Base-by-base conservation (phyloP, 768 basidiomycete species). In the Leccinum boreale region DNA sequence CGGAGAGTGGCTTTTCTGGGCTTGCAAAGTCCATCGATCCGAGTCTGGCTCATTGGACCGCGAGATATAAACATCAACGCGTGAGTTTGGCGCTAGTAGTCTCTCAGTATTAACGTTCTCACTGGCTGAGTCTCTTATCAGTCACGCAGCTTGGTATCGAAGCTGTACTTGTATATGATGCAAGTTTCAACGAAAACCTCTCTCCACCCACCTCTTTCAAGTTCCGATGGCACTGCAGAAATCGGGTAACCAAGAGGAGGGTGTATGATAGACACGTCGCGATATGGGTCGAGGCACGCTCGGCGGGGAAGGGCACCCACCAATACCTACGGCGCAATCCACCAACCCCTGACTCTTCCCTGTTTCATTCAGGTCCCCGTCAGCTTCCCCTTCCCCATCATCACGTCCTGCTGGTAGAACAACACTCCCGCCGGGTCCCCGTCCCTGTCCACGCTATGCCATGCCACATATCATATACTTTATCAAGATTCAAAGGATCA, bases 401-500 rank as follows among this genome's bases (percentile, higher is more conserved):
- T 44, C 42, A 44, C 19, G 19, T 19, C 39, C 42, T 6, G n/a
- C 39, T 42, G 39, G n/a, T 42, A 11, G 17, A 39, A 39, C 17
- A 39, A n/a, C 36, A 39, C 35, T 17, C 15, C 35, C 15, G 7
- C 7, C 17, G 15, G 3, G 10, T 26, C 17, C 36, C 23, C 26
- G 23, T 52, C n/a, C 15, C 12, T 42, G 14, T 36, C 23, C 17
- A 39, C 46, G 3, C 17, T 33, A 19, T 65, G 62, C 52, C 54
- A 19, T 65, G 62, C 52, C 54, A 59, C 54, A 58, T 24, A 7
- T 62, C 53, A 47, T 49, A 69, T 46, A 60, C 58, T 2, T 17
- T 36, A 9, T 33, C 31, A 33, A 12, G 29, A 31, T 31, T 17
- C 35, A 36, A 36, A 36, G 8, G 17, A 36, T 36, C 36, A 36